Conservation (phyloP, 495 filamentous ascomycete species). For the Penicillium flavigenum region DNA sequence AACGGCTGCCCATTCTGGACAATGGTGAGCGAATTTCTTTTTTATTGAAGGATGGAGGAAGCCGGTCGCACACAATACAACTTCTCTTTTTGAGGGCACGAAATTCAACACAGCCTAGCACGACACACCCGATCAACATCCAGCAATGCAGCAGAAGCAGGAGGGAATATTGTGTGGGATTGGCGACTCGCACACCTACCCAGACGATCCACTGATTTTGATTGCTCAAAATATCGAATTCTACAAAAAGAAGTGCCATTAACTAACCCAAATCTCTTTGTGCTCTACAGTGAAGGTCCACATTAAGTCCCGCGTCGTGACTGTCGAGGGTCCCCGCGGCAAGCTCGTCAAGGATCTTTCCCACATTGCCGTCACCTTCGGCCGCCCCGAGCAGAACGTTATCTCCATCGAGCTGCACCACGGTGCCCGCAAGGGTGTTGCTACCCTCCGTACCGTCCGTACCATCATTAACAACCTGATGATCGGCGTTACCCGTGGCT, state of each 20-base stretch:
- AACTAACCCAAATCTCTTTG: slow-evolving; percentile 36
- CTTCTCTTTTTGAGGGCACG: slow-evolving; percentile 7
- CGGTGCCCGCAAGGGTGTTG: slow-evolving; percentile 93
- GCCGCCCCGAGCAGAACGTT: slow-evolving; percentile 70
- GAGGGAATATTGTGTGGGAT: slow-evolving; percentile 16
- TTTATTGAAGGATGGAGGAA: slow-evolving; percentile 16
- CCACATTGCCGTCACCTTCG: slow-evolving; percentile 95
- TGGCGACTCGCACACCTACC: slow-evolving; percentile 7
- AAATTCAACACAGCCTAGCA: slow-evolving; percentile 1
- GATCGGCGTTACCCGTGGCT: slow-evolving; percentile 95
- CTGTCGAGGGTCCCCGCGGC: slow-evolving; percentile 93
- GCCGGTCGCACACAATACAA: slow-evolving; percentile 16
- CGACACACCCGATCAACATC: not conserved
- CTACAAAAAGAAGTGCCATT: not conserved
- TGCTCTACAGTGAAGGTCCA: slow-evolving; percentile 75
- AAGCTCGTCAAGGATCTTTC: slow-evolving; percentile 94
- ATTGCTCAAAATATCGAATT: slow-evolving; percentile 4
- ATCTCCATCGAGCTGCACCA: slow-evolving; percentile 98
- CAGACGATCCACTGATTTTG: not conserved
- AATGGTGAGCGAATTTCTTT: slow-evolving; percentile 70
- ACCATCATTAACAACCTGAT: slow-evolving; percentile 97
- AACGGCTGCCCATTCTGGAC: slow-evolving; percentile 90
- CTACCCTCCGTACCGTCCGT: slow-evolving; percentile 95
- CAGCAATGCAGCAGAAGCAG: slow-evolving; percentile 1
- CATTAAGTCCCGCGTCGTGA: slow-evolving; percentile 94